phyloP scores from a whole-genome alignment of 2,329 filamentous ascomycete species.

The Aspergillus calidoustus region DNA sequence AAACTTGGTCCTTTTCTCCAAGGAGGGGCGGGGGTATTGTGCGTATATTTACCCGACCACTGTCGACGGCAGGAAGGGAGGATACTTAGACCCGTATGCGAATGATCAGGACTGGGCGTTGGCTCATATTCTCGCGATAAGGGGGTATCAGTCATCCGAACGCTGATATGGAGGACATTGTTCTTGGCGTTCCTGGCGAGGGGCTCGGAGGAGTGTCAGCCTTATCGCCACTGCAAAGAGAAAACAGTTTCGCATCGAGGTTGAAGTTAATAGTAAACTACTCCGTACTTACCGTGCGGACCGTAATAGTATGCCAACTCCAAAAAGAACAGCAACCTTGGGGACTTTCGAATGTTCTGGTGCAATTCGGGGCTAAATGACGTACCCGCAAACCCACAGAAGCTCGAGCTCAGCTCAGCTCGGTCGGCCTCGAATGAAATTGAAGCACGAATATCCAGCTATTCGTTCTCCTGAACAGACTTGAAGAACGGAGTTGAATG shows the following conservation, averaged over 20 bases:
- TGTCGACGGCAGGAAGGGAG: background rate
- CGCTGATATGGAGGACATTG: too few relatives aligned
- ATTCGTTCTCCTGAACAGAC: background rate
- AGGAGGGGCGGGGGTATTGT: background rate
- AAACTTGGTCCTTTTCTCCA: background rate
- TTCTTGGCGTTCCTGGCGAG: too few relatives aligned
- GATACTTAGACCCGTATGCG: conserved; percentile 4
- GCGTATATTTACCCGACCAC: background rate
- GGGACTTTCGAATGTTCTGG: background rate
- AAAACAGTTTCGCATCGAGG: too few relatives aligned
- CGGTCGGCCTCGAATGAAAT: background rate
- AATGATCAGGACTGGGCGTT: conserved; percentile 13
- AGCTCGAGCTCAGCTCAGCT: background rate
- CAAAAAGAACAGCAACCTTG: background rate
- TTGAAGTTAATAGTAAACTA: background rate
- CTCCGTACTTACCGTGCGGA: background rate
- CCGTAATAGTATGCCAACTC: background rate
- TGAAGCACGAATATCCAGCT: background rate
- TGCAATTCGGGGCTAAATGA: background rate
- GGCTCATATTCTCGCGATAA: background rate
- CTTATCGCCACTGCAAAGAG: too few relatives aligned
- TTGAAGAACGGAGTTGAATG: background rate
- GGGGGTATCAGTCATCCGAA: too few relatives aligned
- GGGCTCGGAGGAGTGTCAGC: too few relatives aligned
- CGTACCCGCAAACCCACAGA: background rate